Conservation (phyloP, 176 grass and related monocot genomes). For the Raddia distichophylla region DNA sequence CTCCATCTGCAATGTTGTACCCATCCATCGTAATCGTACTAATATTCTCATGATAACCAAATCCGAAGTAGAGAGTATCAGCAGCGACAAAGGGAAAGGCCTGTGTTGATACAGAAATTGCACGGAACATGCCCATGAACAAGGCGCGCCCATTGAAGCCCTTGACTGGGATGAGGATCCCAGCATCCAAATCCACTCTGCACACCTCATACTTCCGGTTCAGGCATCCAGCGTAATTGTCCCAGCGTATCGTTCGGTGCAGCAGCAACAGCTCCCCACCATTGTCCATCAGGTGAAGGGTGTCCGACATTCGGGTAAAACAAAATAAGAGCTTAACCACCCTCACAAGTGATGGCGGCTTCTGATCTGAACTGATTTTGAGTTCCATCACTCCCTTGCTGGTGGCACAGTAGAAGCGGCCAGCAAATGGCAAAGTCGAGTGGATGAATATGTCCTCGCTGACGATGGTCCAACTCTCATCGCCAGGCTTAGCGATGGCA, state of each 20-base stretch:
- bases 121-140: background rate
- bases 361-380: background rate
- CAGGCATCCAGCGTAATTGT: too few species aligned
- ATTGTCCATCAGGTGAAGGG: conserved; percentile 19
- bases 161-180: background rate
- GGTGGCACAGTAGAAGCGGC: too few species aligned
- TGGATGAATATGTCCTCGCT: background rate
- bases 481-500: too few species aligned
- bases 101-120: background rate
- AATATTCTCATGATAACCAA: too few species aligned
- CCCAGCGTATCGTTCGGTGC: background rate
- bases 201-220: background rate
- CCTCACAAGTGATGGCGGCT: background rate
- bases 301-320: background rate
- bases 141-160: background rate
- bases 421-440: background rate
- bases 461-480: background rate
- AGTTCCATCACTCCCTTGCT: background rate
- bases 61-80: background rate
- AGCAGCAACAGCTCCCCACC: background rate
- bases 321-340: background rate
- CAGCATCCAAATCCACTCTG: too few species aligned
- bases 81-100: background rate
- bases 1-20: background rate
- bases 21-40: background rate